Conservation (phyloP, 2,329 filamentous ascomycete species). For the Xylaria sp. region DNA sequence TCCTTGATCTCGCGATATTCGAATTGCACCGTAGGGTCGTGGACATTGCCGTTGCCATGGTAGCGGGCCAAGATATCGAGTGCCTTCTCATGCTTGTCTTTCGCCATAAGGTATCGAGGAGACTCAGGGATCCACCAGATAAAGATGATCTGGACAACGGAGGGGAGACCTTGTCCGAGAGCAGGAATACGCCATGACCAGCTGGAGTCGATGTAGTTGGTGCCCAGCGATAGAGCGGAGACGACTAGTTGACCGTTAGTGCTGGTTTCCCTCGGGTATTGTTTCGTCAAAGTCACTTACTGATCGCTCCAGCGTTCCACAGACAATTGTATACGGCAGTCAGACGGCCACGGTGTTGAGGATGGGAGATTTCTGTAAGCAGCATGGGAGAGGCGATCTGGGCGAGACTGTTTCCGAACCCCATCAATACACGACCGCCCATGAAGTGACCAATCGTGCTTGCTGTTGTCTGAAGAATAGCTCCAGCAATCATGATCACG, state of each 20-base stretch:
- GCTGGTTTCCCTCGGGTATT: background rate
- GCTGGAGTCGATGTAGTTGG: conserved; percentile 57
- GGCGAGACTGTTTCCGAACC: conserved; percentile 65
- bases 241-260: conserved; percentile 51
- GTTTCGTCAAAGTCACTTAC: conserved; percentile 37
- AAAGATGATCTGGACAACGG: conserved; percentile 59
- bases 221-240: conserved; percentile 62
- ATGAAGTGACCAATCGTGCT: conserved; percentile 60
- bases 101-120: conserved; percentile 60
- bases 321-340: conserved; percentile 66
- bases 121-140: conserved; percentile 57
- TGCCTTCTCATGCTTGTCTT: conserved; percentile 65
- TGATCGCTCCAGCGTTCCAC: conserved; percentile 58
- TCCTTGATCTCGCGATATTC: conserved; percentile 70
- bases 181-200: conserved; percentile 64
- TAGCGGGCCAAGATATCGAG: conserved; percentile 65
- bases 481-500: conserved; percentile 63
- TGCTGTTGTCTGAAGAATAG: conserved; percentile 66
- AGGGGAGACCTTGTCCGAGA: conserved; percentile 60
- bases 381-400: conserved; percentile 64
- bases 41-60: conserved; percentile 65
- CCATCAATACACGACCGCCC: conserved; percentile 67
- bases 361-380: conserved; percentile 64
- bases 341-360: conserved; percentile 64
- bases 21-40: conserved; percentile 66